Percentiles rank a stretch among this genome's conserved stretches.
phyloP scores from a whole-genome alignment of 148 eudicot species.

The Tetragonia tetragonoides region DNA sequence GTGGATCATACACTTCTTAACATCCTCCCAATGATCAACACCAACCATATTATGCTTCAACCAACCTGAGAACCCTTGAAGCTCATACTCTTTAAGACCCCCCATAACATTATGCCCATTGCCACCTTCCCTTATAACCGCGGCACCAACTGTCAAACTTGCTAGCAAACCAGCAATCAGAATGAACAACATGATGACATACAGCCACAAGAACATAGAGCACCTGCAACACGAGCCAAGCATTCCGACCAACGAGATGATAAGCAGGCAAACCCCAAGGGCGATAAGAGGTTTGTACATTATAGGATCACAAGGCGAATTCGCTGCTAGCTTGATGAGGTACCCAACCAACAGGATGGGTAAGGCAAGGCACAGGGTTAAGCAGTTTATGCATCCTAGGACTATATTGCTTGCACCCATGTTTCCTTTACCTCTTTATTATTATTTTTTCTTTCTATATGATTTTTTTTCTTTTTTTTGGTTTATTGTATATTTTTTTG shows the following conservation, averaged over 20 bases:
- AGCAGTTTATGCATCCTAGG: slow-evolving; percentile 31
- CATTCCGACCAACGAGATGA: slow-evolving; percentile 35
- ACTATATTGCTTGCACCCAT: slow-evolving; percentile 29
- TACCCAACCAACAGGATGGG: slow-evolving; percentile 39
- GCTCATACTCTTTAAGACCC: slow-evolving; percentile 31
- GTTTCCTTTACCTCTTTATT: neutral
- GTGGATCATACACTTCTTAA: slow-evolving; percentile 30
- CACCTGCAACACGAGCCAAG: slow-evolving; percentile 35
- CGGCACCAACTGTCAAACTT: slow-evolving; percentile 28
- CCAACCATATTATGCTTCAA: slow-evolving; percentile 31
- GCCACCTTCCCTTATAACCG: slow-evolving; percentile 23
- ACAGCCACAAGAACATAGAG: slow-evolving; percentile 31
- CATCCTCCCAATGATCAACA: slow-evolving; percentile 32
- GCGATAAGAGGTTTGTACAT: slow-evolving; percentile 42
- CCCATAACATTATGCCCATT: slow-evolving; percentile 16
- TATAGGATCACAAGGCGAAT: slow-evolving; percentile 45
- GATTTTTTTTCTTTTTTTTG: neutral
- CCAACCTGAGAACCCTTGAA: slow-evolving; percentile 32
- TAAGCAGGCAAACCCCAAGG: slow-evolving; percentile 27
- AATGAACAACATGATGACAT: slow-evolving; percentile 26
- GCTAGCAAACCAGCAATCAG: slow-evolving; percentile 27
- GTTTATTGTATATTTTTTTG: neutral
- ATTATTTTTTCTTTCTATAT: neutral
- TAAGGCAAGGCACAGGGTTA: slow-evolving; percentile 32
- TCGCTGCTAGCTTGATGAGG: slow-evolving; percentile 18